phyloP scores from a whole-genome alignment of 2,329 filamentous ascomycete genomes.

The Diaporthe nobilis region DNA sequence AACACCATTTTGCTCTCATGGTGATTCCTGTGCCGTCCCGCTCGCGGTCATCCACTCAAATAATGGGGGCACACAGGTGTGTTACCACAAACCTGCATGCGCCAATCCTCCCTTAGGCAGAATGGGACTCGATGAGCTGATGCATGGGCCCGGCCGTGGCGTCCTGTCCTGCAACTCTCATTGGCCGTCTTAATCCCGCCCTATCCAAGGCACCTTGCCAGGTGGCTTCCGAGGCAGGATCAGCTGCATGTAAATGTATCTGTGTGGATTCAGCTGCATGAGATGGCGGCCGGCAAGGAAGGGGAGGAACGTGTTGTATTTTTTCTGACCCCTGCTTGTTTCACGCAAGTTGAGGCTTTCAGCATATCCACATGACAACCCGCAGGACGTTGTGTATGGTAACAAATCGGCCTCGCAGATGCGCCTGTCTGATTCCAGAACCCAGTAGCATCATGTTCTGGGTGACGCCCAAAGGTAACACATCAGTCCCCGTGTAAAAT shows the following conservation, averaged over 20 bases:
- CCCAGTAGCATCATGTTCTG: too few species aligned
- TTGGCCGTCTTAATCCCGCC: not conserved
- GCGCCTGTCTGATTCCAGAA: too few species aligned
- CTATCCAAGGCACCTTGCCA: not conserved
- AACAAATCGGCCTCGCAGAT: too few species aligned
- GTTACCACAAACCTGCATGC: not conserved
- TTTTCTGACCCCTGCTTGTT: too few species aligned
- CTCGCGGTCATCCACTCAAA: not conserved
- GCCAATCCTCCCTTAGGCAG: not conserved
- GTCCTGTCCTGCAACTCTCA: not conserved
- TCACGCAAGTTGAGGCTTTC: too few species aligned
- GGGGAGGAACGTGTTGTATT: too few species aligned
- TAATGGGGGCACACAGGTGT: not conserved
- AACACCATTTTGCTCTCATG: not conserved
- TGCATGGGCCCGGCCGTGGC: not conserved
- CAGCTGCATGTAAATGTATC: not conserved
- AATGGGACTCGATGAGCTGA: not conserved
- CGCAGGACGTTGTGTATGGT: too few species aligned
- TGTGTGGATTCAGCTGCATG: not conserved
- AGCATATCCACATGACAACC: too few species aligned
- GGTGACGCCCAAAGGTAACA: too few species aligned
- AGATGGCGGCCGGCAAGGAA: not conserved
- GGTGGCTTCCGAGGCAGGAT: not conserved
- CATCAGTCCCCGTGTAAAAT: too few species aligned
- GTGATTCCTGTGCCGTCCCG: not conserved